Evolutionary conservation across 169 alveolate species (phyloP).

Genomic region (Plasmodium ovale): DNA sequence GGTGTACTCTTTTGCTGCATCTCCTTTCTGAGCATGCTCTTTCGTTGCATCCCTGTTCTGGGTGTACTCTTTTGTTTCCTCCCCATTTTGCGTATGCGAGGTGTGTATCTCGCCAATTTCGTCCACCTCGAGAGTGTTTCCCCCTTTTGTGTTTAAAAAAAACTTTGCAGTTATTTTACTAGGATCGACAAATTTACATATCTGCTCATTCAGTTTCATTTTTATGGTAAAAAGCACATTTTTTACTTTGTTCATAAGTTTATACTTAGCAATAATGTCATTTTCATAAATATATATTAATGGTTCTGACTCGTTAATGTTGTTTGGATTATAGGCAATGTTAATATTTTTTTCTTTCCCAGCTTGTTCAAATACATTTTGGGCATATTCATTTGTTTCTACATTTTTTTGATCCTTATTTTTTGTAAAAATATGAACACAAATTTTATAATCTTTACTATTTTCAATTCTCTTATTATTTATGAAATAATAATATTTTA

Average conservation of each 20-base stretch:
- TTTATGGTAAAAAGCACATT: conserved; percentile 13
- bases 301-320: conserved; percentile 49
- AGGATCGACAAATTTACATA: too few relatives aligned
- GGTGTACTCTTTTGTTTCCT: neutral
- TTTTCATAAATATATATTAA: conserved; percentile 64
- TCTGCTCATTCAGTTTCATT: neutral
- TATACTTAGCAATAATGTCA: conserved; percentile 23
- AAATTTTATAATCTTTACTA: conserved; percentile 61
- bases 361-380: conserved; percentile 65
- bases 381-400: conserved; percentile 43
- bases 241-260: conserved; percentile 25
- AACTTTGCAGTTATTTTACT: neutral
- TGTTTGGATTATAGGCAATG: conserved; percentile 47
- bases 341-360: conserved; percentile 39
- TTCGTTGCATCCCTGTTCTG: neutral
- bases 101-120: too few relatives aligned
- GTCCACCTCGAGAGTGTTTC: neutral
- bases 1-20: neutral
- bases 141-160: neutral
- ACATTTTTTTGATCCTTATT: neutral
- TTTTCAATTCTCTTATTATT: conserved; percentile 37
- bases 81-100: conserved; percentile 15
- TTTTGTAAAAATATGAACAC: neutral
- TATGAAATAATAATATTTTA: conserved; percentile 44
- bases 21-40: neutral